Base-by-base conservation (phyloP, 2,329 filamentous ascomycete genomes). In the Penicillium sp. region DNA sequence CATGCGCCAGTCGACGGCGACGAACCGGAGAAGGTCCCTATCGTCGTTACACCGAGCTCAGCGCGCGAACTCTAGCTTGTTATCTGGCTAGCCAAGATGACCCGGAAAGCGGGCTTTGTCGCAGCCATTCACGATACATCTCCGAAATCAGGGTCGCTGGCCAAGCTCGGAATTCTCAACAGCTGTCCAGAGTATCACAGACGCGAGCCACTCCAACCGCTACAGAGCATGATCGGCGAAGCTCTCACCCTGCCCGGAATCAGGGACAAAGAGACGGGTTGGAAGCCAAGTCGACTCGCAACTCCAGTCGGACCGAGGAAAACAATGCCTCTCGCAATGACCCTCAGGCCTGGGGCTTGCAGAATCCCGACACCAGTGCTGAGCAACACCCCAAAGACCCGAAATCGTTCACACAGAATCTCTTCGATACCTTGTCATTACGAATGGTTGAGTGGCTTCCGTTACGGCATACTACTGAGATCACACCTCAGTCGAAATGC, bases 61-160 rank as follows among this genome's bases (percentile, higher is more conserved):
- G 88, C 60, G 89, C 90, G 7, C 81, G 88, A 59, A 88, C 86
- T 1, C 71, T 95, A 29, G 90, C 90, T 9, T 80, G 88, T 47
- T 88, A 87, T 60, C 76, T 95, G 43, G 88, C 89, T 8, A 87
- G 85, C 60, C 83, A 89, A 62, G 86, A 90, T 58, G 82, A 93
- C 55, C 82, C 89, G 0, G 83, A 88, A 53, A 76, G 72, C 49
- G 81, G 80, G 3, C 72, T 95, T 0, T 95, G 89, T 59, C 73
- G 73, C 33, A 73, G 78, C 47, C 56, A 66, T 18, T 63, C 66
- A 5, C 62, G 58, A 36, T 48, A 59, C 9, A 49, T 60, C 8
- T 53, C 57, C 0, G 65, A 68, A 4, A 54, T 66, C 11, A 53
- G 56, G 26, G 48, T 59, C 1, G 53, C 60, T 4, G 61, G 63